Conservation (phyloP, 176 grass and related monocot species). For the Raddia guianensis region DNA sequence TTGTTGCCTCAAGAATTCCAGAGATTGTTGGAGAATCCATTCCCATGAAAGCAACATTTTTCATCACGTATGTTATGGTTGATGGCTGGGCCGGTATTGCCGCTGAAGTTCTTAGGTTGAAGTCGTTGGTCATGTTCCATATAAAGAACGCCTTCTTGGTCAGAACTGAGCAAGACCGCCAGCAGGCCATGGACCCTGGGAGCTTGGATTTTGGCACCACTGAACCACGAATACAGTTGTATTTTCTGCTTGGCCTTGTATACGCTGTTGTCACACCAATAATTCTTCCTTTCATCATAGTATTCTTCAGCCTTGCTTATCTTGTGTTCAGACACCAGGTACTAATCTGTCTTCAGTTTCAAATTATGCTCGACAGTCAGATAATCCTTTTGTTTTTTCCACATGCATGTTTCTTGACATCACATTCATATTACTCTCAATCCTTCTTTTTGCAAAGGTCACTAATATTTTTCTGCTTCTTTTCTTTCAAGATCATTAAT, state of each 20-base stretch:
- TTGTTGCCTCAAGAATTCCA: conserved; percentile 62
- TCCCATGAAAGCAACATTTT: conserved; percentile 98
- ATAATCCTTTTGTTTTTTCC: neutral
- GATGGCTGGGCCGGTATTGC: conserved; percentile 94
- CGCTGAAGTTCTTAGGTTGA: conserved; percentile 88
- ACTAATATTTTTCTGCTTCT: conserved; percentile 33
- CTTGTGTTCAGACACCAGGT: conserved; percentile 98
- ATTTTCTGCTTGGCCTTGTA: conserved; percentile 94
- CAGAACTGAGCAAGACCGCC: conserved; percentile 84
- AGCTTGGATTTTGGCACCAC: conserved; percentile 80
- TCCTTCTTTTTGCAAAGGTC: conserved; percentile 6
- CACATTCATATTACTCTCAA: conserved; percentile 1
- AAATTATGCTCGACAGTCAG: conserved; percentile 13
- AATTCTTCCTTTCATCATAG: conserved; percentile 87
- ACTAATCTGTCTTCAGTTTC: conserved; percentile 28
- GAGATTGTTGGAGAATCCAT: conserved; percentile 87
- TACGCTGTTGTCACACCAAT: conserved; percentile 86
- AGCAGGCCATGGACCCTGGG: conserved; percentile 91
- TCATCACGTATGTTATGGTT: conserved; percentile 94
- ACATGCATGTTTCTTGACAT: neutral
- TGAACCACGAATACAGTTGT: conserved; percentile 86
- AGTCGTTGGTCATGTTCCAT: conserved; percentile 80
- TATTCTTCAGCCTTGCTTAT: conserved; percentile 88
- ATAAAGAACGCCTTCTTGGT: conserved; percentile 90
- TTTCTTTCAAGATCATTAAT: conserved; percentile 81